Base-by-base conservation (phyloP, 192 early-diverging fungal genomes). In the Coemansia sp. region DNA sequence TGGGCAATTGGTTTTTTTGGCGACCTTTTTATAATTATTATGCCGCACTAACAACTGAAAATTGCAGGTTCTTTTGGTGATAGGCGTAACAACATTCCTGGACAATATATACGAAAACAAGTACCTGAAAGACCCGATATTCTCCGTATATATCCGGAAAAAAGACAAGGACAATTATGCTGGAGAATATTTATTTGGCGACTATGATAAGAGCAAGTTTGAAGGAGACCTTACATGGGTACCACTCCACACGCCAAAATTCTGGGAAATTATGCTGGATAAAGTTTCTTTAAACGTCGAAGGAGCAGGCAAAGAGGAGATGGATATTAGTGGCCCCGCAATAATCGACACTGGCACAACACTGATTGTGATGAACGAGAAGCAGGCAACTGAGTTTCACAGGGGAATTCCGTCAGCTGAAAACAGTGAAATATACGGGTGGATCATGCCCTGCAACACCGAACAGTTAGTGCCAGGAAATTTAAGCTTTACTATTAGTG, bases 311-410 rank as follows among this genome's bases (percentile, higher is more conserved):
- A 69, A 66, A 22, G 72, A 74, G 60, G 29, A 52, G 17, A 77
- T 82, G 71, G 65, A 82, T 17, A 82, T 82, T 36, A 62, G 54
- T 2, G 82, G 72, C 0, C 73, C 75, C 8, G 76, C 77, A 36
- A 88, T 90, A 53, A 23, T 90, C 25, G 88, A 89, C 61, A 88
- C 88, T 6, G 88, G 88, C 51, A 86, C 87, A 27, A 90, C 86
- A 22, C 67, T 90, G 17, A 74, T 90, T 57, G 76, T 88, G 17
- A 80, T 90, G 64, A 82, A 78, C 30, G 80, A 85, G 1, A 63
- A 75, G 22, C 78, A 85, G 5, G 85, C 88, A 46, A 84, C 73
- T 27, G 82, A 82, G 55, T 84, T 86, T 70, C 86, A 87, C 51
- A 51, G 70, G n/a, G 76, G 64, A 8, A 79, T 84, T 33, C 82